These are phyloP conservation scores for Leucocoprinus sp. DNA, from an alignment of 768 basidiomycete genomes.

Conservation along the genomic window DNA sequence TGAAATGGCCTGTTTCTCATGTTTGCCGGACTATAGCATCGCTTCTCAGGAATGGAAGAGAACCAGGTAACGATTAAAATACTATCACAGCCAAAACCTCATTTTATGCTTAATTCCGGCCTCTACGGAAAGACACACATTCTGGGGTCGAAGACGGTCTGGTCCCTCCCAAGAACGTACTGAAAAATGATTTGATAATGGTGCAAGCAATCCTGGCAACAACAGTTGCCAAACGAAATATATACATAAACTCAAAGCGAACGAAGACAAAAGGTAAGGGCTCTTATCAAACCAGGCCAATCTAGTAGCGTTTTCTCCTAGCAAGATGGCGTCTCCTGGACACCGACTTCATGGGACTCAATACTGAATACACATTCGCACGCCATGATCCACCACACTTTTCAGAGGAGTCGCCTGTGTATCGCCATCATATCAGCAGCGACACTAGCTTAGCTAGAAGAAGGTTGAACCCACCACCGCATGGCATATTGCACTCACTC, in stretches of 20 bases:
- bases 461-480: constrained; percentile 21
- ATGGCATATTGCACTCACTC: constrained; percentile 22
- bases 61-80: not conserved
- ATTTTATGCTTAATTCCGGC: not conserved
- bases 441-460: not conserved
- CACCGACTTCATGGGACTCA: not conserved
- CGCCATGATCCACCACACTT: constrained; percentile 30
- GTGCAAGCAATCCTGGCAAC: too few relatives aligned
- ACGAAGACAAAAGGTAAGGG: not conserved
- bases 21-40: not conserved
- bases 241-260: too few relatives aligned
- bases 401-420: constrained; percentile 21
- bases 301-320: not conserved
- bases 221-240: too few relatives aligned
- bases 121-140: not conserved
- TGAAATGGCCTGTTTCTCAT: not conserved
- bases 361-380: constrained; percentile 18
- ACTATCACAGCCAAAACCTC: not conserved
- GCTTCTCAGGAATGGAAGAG: not conserved
- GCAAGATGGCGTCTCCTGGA: constrained; percentile 3
- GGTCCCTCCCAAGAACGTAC: not conserved
- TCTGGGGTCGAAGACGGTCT: not conserved
- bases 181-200: not conserved
- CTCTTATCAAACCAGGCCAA: constrained; percentile 12
- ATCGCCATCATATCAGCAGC: constrained; percentile 1